These are phyloP conservation scores for Phialophora chinensis DNA, from an alignment of 2,329 filamentous ascomycete genomes.

Conservation along the genomic window DNA sequence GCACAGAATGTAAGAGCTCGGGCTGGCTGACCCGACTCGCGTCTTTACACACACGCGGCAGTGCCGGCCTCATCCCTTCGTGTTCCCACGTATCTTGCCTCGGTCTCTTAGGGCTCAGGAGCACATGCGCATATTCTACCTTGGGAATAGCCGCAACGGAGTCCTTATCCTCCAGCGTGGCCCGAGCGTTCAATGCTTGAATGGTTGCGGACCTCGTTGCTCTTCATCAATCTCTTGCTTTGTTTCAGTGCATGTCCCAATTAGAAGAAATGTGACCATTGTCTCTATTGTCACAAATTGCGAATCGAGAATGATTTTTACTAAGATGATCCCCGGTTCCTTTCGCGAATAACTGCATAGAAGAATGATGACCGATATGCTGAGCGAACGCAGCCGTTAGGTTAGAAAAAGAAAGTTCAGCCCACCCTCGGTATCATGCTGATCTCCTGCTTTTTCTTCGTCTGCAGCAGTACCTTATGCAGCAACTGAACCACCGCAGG, in stretches of 20 bases:
- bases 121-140: slow-evolving; percentile 25
- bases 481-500: slow-evolving; percentile 7
- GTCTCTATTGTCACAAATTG: neutral
- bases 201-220: neutral
- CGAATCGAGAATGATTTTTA: neutral
- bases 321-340: neutral
- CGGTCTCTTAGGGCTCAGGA: neutral
- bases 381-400: neutral
- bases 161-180: neutral
- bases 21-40: neutral
- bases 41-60: neutral
- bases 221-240: neutral
- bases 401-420: neutral
- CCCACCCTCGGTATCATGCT: neutral
- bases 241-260: slow-evolving; percentile 1
- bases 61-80: neutral
- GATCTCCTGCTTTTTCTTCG: neutral
- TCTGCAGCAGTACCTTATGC: slow-evolving; percentile 4
- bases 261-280: neutral
- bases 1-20: neutral
- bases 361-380: neutral
- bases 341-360: neutral
- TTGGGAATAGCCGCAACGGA: slow-evolving; percentile 9
- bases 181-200: neutral
- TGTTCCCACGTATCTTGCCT: neutral